Evolutionary conservation across 1,284 basidiomycete genomes (phyloP).

Genomic region (Irpex rosettiformis): DNA sequence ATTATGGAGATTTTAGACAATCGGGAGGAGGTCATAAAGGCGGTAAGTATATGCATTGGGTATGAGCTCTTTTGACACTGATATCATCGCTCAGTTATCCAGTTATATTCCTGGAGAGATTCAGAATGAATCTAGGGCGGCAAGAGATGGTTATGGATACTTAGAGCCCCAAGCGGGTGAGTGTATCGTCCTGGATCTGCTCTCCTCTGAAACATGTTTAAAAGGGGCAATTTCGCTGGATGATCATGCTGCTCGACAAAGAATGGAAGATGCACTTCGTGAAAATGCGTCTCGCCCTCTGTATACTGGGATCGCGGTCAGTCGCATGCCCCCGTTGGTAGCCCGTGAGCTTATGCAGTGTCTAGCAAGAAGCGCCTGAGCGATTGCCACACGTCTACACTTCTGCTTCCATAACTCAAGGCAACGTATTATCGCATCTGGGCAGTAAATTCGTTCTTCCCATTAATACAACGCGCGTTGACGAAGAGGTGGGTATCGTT

Average conservation of each 20-base stretch:
- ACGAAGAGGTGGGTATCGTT: conserved; percentile 51
- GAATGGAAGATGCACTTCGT: conserved; percentile 64
- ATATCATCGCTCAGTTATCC: background rate
- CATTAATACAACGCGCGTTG: conserved; percentile 72
- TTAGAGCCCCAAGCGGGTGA: conserved; percentile 23
- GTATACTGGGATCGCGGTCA: conserved; percentile 56
- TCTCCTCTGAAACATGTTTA: background rate
- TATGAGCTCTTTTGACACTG: background rate
- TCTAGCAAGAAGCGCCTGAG: conserved; percentile 52
- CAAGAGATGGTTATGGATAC: background rate
- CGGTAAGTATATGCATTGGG: background rate
- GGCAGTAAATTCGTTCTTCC: conserved; percentile 83
- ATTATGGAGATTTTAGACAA: conserved; percentile 54
- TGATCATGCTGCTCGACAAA: conserved; percentile 46
- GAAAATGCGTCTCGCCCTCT: conserved; percentile 69
- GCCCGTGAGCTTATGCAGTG: background rate
- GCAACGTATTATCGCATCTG: conserved; percentile 71
- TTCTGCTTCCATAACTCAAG: conserved; percentile 55
- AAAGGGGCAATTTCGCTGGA: background rate
- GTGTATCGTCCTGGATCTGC: conserved; percentile 42
- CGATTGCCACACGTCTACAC: conserved; percentile 91
- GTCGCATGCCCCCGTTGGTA: conserved; percentile 22
- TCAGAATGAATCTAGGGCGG: background rate
- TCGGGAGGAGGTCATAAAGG: background rate
- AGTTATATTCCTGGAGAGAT: background rate